Conservation (phyloP, 495 filamentous ascomycete genomes). For the Clohesyomyces aquaticus region DNA sequence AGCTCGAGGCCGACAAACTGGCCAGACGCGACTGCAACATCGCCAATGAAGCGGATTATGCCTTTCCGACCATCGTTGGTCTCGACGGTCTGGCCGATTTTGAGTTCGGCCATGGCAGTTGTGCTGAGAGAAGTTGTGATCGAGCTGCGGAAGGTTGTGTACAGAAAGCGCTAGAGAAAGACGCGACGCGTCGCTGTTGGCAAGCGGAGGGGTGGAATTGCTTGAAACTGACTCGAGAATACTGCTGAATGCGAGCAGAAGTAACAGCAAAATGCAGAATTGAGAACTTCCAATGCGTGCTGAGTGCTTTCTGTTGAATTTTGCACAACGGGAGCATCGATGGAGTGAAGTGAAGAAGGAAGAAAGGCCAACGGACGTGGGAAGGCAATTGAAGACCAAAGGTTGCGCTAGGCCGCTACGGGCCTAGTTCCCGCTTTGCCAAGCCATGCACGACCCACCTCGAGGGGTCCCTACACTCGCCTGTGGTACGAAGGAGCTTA, state of each 20-base stretch:
- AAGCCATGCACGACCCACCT: too few relatives aligned
- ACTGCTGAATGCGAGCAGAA: neutral
- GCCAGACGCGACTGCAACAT: constrained; percentile 75
- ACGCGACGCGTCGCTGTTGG: constrained; percentile 3
- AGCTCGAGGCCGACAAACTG: constrained; percentile 93
- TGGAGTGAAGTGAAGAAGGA: neutral
- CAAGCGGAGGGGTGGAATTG: neutral
- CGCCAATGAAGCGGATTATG: constrained; percentile 78
- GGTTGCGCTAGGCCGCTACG: too few relatives aligned
- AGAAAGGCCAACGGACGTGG: neutral
- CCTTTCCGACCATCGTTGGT: constrained; percentile 76
- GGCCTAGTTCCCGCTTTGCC: too few relatives aligned
- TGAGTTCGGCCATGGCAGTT: constrained; percentile 42
- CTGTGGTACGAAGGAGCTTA: too few relatives aligned
- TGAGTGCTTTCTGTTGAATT: neutral
- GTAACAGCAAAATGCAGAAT: neutral
- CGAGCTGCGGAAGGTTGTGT: neutral
- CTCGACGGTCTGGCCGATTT: constrained; percentile 64
- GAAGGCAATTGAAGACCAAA: neutral
- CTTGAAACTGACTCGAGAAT: neutral
- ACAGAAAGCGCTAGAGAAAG: neutral
- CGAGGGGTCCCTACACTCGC: too few relatives aligned
- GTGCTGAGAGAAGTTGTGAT: constrained; percentile 7
- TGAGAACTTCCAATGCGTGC: neutral
- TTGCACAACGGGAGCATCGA: neutral